A percentile compares a stretch with the other conserved stretches of the same genome.
Conservation (phyloP, 1,139 yeast species). For the Blastobotrys malaysiensis region DNA sequence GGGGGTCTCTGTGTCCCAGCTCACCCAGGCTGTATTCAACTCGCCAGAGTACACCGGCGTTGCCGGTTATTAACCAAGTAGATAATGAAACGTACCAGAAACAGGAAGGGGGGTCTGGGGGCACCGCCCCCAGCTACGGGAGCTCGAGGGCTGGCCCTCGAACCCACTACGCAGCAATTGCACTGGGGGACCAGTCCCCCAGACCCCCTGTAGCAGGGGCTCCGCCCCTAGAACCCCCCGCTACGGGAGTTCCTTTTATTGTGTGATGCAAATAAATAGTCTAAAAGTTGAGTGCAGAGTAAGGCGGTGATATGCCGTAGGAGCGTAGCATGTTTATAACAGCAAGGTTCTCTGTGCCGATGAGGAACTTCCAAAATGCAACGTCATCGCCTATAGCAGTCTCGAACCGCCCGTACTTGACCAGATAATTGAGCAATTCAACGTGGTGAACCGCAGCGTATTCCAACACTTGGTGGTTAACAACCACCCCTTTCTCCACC, state of each 20-base stretch:
- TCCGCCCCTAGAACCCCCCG: too few species aligned
- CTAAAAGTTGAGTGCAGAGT: not conserved
- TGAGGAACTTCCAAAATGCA: not conserved
- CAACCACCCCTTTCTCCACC: slow-evolving; percentile 1
- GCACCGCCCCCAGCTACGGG: not conserved
- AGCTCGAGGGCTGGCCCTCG: not conserved
- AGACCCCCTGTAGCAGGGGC: too few species aligned
- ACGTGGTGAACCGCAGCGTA: slow-evolving; percentile 4
- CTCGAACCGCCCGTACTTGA: not conserved
- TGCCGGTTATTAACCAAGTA: slow-evolving; percentile 2
- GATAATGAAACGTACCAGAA: not conserved
- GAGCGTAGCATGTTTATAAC: not conserved
- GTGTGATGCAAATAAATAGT: not conserved
- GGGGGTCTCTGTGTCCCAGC: not conserved
- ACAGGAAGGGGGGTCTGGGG: not conserved
- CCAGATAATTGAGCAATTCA: not conserved
- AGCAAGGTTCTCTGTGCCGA: not conserved
- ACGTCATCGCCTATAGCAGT: not conserved
- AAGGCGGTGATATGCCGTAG: not conserved
- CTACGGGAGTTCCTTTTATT: too few species aligned
- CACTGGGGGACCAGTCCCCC: too few species aligned
- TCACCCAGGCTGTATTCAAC: not conserved
- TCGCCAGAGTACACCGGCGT: slow-evolving; percentile 2
- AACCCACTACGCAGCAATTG: too few species aligned
- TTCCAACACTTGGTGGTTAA: slow-evolving; percentile 7